Base-by-base conservation (phyloP, 257 asterid species). In the Henckelia pumila region DNA sequence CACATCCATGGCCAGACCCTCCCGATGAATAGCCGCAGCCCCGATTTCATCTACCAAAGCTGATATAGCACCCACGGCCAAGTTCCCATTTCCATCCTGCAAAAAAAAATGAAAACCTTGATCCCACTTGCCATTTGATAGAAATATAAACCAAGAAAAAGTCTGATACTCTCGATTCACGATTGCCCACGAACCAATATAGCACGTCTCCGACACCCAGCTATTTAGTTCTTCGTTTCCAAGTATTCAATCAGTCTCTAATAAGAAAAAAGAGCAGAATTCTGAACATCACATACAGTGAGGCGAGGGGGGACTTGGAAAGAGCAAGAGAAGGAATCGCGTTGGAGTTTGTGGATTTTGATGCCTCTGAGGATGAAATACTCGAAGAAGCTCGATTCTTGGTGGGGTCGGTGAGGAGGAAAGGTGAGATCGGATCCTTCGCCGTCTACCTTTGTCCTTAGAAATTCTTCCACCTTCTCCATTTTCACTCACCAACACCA, bases 281-380 rank as follows among this genome's bases (percentile, higher is more conserved):
- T n/a, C n/a, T n/a, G n/a, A n/a, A n/a, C n/a, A n/a, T n/a, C n/a
- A n/a, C 83, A 76, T 79, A 88, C 96, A 13, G 78, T 74, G 78
- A 90, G 97, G 59, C 92, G 96, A 70, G 79, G 80, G 35, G 95
- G 96, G 69, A 88, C 97, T 84, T 73, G 79, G 83, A 86, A 79
- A 60, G 92, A 77, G 84, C 87, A 83, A 37, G 75, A 71, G 75
- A 90, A 69, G 60, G 57, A 71, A 55, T 88, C 92, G n/a, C 83
- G 84, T 66, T 77, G 79, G 72, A 81, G 70, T 62, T 73, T 85
- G 77, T 76, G 83, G 70, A 90, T 83, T 59, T 85, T 82, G 78
- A 88, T 73, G 28, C 92, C 96, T 60, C 83, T 81, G 56, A 79
- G 78, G 59, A 77, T 74, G 75, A 81, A 79, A 63, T 76, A 81